Conservation (phyloP, 176 grass and related monocot genomes). For the Zea luxurians region DNA sequence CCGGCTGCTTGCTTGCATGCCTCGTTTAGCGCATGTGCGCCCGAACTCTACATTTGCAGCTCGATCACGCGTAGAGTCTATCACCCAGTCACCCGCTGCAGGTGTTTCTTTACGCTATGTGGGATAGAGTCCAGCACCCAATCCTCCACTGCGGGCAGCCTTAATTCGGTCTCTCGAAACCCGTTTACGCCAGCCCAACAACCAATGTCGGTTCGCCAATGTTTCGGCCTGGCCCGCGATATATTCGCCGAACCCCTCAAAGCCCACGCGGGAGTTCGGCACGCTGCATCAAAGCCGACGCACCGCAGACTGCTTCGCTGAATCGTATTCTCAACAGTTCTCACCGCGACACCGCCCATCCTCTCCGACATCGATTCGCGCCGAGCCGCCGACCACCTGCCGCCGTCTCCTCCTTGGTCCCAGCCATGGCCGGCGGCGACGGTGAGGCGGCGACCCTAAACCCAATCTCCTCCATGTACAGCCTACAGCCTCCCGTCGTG, state of each 20-base stretch:
- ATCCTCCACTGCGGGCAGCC: no score
- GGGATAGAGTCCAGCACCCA: no score
- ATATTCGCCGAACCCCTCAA: background rate
- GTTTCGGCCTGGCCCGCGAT: conserved; percentile 16
- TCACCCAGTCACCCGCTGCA: no score
- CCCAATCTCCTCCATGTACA: background rate
- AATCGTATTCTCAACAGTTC: conserved; percentile 2
- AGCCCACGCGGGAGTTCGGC: background rate
- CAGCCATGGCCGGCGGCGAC: conserved; percentile 58
- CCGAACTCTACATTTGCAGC: no score
- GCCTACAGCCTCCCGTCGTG: background rate
- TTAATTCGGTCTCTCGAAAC: no score
- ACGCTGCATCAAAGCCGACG: background rate
- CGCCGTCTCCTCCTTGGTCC: background rate
- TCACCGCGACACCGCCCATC: conserved; percentile 2
- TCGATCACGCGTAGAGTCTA: no score
- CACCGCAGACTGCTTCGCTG: background rate
- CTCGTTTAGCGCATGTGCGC: no score
- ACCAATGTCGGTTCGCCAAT: background rate
- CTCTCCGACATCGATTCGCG: background rate
- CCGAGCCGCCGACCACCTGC: conserved; percentile 27
- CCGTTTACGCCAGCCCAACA: background rate
- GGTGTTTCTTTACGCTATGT: no score
- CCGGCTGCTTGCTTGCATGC: no score
- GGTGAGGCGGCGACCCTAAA: conserved; percentile 43